Evolutionary conservation across 1,284 basidiomycete species (phyloP).

Genomic region (Lignosus rhinocerotis): DNA sequence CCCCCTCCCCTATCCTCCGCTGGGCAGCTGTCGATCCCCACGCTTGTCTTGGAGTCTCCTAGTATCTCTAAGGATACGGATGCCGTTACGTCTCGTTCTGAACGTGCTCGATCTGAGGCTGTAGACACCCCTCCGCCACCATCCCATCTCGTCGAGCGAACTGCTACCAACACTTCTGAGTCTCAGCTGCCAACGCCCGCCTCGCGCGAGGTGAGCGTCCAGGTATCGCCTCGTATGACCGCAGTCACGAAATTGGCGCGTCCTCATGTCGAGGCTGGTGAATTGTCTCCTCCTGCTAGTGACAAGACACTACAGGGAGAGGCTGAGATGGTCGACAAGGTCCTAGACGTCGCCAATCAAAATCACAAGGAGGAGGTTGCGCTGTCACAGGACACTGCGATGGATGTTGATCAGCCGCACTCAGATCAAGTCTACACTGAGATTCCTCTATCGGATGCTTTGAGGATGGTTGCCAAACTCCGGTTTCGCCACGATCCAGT

Average conservation of each 20-base stretch:
- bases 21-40: background rate
- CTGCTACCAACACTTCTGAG: background rate
- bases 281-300: conserved; percentile 20
- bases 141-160: background rate
- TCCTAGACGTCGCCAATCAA: background rate
- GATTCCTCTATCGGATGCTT: conserved; percentile 51
- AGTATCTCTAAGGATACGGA: background rate
- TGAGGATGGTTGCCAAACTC: conserved; percentile 61
- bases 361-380: background rate
- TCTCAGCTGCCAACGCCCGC: background rate
- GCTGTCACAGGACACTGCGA: background rate
- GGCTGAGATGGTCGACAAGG: conserved; percentile 14
- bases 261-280: conserved; percentile 10
- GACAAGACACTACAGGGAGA: conserved; percentile 22
- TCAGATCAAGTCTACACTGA: conserved; percentile 11
- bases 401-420: conserved; percentile 1
- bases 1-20: background rate
- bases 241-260: conserved; percentile 4
- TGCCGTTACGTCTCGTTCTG: background rate
- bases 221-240: conserved; percentile 4
- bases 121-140: background rate
- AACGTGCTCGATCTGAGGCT: background rate
- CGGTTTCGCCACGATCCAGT: conserved; percentile 60
- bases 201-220: conserved; percentile 5
- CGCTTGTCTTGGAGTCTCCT: background rate